A percentile compares a stretch with the other conserved stretches of the same genome.
phyloP scores from a whole-genome alignment of 106 monocot genomes.

The Hemerocallis citrina region DNA sequence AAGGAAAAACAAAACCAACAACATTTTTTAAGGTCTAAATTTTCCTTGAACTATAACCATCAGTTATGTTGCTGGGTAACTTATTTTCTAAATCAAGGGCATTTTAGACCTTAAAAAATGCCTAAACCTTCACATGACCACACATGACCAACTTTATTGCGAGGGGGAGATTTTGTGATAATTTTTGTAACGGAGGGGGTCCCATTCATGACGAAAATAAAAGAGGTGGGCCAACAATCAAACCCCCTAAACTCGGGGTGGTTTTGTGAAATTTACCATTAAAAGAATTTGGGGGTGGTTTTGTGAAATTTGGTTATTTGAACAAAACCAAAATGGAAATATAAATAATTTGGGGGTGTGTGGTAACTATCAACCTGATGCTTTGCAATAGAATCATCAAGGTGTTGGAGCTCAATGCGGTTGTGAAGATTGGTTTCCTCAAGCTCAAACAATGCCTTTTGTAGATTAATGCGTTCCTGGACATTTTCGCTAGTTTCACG shows the following conservation, averaged over 20 bases:
- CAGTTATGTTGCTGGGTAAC: no score
- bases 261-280: no score
- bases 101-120: no score
- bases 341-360: neutral
- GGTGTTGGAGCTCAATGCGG: conserved; percentile 83
- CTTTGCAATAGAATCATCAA: conserved; percentile 87
- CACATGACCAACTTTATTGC: neutral
- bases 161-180: neutral
- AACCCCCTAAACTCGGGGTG: no score
- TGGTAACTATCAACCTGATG: conserved; percentile 41
- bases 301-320: neutral
- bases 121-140: no score
- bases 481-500: conserved; percentile 95
- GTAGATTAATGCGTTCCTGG: conserved; percentile 95
- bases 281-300: no score
- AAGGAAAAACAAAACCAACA: no score
- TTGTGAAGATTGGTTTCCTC: conserved; percentile 92
- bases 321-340: neutral
- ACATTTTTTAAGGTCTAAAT: no score
- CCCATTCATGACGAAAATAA: neutral
- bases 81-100: no score
- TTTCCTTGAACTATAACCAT: no score
- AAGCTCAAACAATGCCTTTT: conserved; percentile 91
- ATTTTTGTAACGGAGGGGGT: neutral
- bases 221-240: no score